Evolutionary conservation across 2,329 filamentous ascomycete genomes (phyloP).

Genomic region (Hypoxylon sp.): DNA sequence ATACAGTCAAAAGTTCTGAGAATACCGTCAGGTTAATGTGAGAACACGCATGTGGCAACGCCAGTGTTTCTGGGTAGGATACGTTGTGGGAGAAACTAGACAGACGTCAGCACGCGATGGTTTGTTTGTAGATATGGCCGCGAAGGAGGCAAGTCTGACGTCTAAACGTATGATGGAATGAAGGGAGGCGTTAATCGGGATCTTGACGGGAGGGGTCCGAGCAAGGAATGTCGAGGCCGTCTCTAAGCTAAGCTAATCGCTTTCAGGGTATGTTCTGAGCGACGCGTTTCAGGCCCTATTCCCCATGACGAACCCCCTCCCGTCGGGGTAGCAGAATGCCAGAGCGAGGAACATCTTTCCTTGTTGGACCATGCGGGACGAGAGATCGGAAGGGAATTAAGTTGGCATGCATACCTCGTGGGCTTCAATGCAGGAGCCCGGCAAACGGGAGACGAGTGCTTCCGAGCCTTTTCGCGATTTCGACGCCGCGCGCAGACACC

Average conservation of each 20-base stretch:
- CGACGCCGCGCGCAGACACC: neutral
- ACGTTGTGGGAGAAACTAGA: constrained; percentile 19
- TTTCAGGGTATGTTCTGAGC: constrained; percentile 36
- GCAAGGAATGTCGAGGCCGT: constrained; percentile 43
- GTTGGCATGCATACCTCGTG: constrained; percentile 34
- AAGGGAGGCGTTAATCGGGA: constrained; percentile 42
- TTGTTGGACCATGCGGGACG: constrained; percentile 24
- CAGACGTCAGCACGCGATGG: constrained; percentile 38
- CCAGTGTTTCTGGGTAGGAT: constrained; percentile 3
- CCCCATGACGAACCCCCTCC: constrained; percentile 31
- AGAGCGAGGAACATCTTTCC: constrained; percentile 30
- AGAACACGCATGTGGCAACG: constrained; percentile 2
- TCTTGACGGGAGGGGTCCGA: constrained; percentile 37
- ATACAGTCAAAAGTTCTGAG: constrained; percentile 1
- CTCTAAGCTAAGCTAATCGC: constrained; percentile 31
- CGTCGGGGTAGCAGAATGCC: constrained; percentile 17
- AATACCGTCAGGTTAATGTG: neutral
- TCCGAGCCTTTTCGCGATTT: constrained; percentile 14
- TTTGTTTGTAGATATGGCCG: constrained; percentile 38
- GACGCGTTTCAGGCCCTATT: constrained; percentile 32
- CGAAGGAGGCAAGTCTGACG: constrained; percentile 33
- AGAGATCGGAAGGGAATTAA: constrained; percentile 30
- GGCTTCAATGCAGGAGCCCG: constrained; percentile 35
- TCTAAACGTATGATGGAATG: constrained; percentile 43
- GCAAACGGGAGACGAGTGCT: constrained; percentile 28